phyloP scores from a whole-genome alignment of 192 early-diverging fungal genomes.

The Pilaira anomala region DNA sequence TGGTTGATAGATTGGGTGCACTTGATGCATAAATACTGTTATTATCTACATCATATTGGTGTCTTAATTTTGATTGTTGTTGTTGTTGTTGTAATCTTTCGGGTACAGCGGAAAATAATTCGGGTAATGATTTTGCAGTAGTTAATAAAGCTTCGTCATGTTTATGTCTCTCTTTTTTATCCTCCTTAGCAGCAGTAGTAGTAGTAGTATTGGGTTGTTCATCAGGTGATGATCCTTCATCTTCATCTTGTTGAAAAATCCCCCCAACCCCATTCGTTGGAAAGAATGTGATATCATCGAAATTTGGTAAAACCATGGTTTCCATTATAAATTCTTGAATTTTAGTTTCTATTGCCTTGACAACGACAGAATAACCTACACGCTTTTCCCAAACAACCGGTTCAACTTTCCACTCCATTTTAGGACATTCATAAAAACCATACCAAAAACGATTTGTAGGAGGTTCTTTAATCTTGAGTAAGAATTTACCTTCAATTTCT shows the following conservation, averaged over 20 bases:
- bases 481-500: slow-evolving; percentile 71
- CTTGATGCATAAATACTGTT: no score
- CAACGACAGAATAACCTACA: slow-evolving; percentile 70
- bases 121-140: slow-evolving; percentile 23
- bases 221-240: neutral
- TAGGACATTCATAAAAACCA: slow-evolving; percentile 80
- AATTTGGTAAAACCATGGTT: slow-evolving; percentile 82
- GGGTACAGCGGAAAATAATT: slow-evolving; percentile 13
- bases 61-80: neutral
- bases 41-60: neutral
- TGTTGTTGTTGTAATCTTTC: neutral
- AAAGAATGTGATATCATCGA: slow-evolving; percentile 90
- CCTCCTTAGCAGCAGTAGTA: no score
- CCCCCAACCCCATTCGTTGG: slow-evolving; percentile 55
- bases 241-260: slow-evolving; percentile 45
- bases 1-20: neutral
- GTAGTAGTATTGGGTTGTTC: neutral
- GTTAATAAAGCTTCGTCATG: slow-evolving; percentile 7
- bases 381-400: slow-evolving; percentile 86
- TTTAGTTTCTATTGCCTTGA: slow-evolving; percentile 80
- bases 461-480: slow-evolving; percentile 76
- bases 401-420: slow-evolving; percentile 71
- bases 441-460: slow-evolving; percentile 88
- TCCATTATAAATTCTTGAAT: slow-evolving; percentile 81
- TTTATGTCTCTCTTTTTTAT: neutral